Evolutionary conservation across 2,329 filamentous ascomycete species (phyloP), one percentile per base, ranked within the genome.

Genomic region (Colletotrichum limetticola): DNA sequence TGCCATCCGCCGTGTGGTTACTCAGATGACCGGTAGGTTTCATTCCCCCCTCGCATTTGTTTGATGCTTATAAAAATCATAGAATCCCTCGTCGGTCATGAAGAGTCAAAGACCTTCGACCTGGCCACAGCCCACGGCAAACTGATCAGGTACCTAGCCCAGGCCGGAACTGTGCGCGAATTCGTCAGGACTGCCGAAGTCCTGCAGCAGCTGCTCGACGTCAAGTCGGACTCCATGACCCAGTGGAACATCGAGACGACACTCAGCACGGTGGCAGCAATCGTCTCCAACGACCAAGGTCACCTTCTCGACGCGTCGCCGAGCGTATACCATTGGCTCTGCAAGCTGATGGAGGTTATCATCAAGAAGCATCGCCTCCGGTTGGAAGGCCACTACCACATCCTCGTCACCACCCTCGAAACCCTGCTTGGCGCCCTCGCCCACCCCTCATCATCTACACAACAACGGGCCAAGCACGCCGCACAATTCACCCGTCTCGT

Each of bases 311-410:
- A 78, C 53, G 76, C 78, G 19, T 80, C 82, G 1, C 78, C 82
- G 7, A 80, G 82, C 6, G 79, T 84, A 0, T 91, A 85, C 77
- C 78, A 83, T 1, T 82, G 82, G 77, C 80, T 89, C 19, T 91
- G 87, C 81, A 86, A 84, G 66, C 82, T 92, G 9, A 81, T 90
- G 24, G 88, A 90, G 67, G 81, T 85, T 26, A 81, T 92, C 49
- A 87, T 92, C 78, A 87, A 87, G 77, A 88, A 89, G 60, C 89
- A 92, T 79, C 85, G 91, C 5, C 84, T 90, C 56, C 89, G 91
- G 11, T 83, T 92, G 1, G 87, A 91, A 76, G 90, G 90, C 2
- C 90, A 91, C 74, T 90, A 90, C 76, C 90, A 91, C 77, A 81
- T 92, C 57, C 83, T 92, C 5, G 80, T 91, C 59, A 81, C 85